A percentile compares a stretch with the other conserved stretches of the same genome.
Evolutionary conservation across 2,329 filamentous ascomycete species (phyloP).

Genomic region (Pseudocercospora fuligena): DNA sequence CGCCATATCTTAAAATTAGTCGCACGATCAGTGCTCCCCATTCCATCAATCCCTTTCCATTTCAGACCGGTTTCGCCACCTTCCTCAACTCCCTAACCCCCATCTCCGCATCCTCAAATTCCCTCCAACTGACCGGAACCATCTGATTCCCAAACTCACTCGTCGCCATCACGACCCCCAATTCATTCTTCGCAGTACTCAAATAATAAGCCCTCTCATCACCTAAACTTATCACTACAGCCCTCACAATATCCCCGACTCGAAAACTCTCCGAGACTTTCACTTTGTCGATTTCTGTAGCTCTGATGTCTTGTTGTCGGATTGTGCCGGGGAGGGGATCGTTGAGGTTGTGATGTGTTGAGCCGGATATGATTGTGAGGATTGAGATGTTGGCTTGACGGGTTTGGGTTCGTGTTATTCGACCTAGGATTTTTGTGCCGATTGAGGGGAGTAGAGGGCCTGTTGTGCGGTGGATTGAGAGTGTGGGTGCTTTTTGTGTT

Average conservation of each 20-base stretch:
- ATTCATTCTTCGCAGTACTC: constrained; percentile 87
- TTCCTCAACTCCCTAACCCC: constrained; percentile 80
- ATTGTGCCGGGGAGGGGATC: constrained; percentile 42
- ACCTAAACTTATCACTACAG: constrained; percentile 80
- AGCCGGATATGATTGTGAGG: constrained; percentile 71
- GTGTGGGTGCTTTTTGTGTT: constrained; percentile 51
- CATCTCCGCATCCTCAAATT: constrained; percentile 83
- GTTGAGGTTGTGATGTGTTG: constrained; percentile 26
- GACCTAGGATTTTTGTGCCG: constrained; percentile 77
- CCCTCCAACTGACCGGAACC: constrained; percentile 93
- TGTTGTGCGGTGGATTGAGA: constrained; percentile 52
- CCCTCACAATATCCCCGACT: constrained; percentile 88
- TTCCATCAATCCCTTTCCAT: background rate
- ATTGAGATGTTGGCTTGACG: constrained; percentile 87
- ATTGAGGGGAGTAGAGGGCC: constrained; percentile 85
- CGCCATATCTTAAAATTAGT: background rate
- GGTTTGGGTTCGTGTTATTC: constrained; percentile 82
- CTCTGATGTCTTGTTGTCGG: constrained; percentile 78
- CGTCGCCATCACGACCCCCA: constrained; percentile 90
- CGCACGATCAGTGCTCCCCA: background rate
- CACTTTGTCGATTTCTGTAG: constrained; percentile 94
- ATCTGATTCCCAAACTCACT: constrained; percentile 88
- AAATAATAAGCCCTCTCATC: constrained; percentile 96
- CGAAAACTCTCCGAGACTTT: constrained; percentile 89
- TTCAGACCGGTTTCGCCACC: constrained; percentile 88